These are phyloP conservation scores for Pisolithus microcarpus DNA, from an alignment of 768 basidiomycete species.

Conservation along the genomic window DNA sequence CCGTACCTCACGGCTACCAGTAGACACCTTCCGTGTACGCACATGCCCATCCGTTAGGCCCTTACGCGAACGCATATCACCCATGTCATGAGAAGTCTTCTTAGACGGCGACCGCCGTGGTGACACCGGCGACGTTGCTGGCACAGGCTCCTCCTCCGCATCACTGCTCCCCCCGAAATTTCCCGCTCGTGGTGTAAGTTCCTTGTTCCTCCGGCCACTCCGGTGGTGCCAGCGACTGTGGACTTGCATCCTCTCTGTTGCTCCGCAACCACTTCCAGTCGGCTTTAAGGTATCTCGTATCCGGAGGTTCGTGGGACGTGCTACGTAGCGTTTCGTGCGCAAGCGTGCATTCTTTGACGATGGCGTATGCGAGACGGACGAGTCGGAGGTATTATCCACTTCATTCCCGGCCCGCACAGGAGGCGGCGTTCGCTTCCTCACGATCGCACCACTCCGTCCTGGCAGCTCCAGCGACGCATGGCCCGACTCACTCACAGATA, in stretches of 20 bases:
- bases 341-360: conserved; percentile 33
- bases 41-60: conserved; percentile 30
- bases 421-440: conserved; percentile 35
- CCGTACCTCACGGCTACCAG: conserved; percentile 32
- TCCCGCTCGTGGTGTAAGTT: conserved; percentile 52
- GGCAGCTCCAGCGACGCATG: conserved; percentile 21
- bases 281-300: conserved; percentile 28
- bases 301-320: conserved; percentile 43
- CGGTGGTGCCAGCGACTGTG: conserved; percentile 39
- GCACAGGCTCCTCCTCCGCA: conserved; percentile 14
- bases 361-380: conserved; percentile 33
- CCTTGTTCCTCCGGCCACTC: conserved; percentile 50
- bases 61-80: conserved; percentile 33
- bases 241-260: conserved; percentile 35
- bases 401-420: conserved; percentile 9
- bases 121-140: conserved; percentile 23
- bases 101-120: conserved; percentile 14
- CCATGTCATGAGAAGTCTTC: conserved; percentile 22
- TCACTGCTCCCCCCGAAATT: conserved; percentile 37
- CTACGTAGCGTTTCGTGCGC: conserved; percentile 46
- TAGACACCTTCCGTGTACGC: conserved; percentile 42
- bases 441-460: conserved; percentile 21
- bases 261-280: conserved; percentile 18
- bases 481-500: conserved; percentile 21
- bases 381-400: conserved; percentile 38